Conservation (phyloP, 208 protist genomes). For the Wallacemonas sp. region DNA sequence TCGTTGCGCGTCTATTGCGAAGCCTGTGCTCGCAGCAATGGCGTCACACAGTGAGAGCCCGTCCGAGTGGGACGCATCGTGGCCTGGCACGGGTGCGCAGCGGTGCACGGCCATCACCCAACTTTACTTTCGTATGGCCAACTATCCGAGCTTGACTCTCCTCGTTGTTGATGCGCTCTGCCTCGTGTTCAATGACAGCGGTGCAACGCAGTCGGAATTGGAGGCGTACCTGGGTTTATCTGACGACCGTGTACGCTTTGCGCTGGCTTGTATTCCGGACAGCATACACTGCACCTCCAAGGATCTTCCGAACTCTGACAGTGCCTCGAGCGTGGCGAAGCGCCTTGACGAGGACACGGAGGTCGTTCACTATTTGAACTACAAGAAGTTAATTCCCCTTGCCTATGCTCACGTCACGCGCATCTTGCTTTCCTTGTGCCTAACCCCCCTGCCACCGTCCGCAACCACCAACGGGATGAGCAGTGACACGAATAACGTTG, state of each 20-base stretch:
- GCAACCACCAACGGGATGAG: neutral
- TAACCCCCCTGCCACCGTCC: slow-evolving; percentile 26
- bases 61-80: slow-evolving; percentile 51
- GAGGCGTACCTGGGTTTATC: slow-evolving; percentile 63
- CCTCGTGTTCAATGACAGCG: slow-evolving; percentile 64
- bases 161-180: slow-evolving; percentile 73
- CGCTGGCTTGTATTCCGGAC: slow-evolving; percentile 54
- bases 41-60: neutral
- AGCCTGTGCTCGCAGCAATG: no score
- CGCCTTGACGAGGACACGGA: slow-evolving; percentile 6
- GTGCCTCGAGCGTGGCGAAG: neutral
- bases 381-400: slow-evolving; percentile 59
- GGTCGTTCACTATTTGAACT: slow-evolving; percentile 77
- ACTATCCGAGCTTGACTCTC: slow-evolving; percentile 56
- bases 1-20: neutral
- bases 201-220: slow-evolving; percentile 69
- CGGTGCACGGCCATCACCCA: slow-evolving; percentile 63
- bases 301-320: slow-evolving; percentile 35
- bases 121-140: slow-evolving; percentile 80
- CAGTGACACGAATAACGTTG: neutral
- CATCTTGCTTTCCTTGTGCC: slow-evolving; percentile 64
- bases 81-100: slow-evolving; percentile 72
- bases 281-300: slow-evolving; percentile 65
- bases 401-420: slow-evolving; percentile 77
- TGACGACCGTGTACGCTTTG: slow-evolving; percentile 46